Evolutionary conservation across 164 flowering plant species (phyloP).

Genomic region (Echeveria elegans): DNA sequence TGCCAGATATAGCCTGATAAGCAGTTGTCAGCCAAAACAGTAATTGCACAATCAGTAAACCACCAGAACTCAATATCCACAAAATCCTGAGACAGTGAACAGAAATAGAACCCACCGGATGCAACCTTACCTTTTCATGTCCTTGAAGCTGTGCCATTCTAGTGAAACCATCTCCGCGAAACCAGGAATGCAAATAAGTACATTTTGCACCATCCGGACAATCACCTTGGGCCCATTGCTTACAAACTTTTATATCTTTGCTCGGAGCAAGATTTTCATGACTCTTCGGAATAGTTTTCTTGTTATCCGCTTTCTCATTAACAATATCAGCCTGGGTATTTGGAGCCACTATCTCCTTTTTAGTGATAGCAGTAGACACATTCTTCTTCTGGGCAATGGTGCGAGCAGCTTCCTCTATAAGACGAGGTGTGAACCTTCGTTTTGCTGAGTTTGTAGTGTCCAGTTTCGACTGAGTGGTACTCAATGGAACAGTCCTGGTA

Average conservation of each 20-base stretch:
- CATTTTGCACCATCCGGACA: slow-evolving; percentile 31
- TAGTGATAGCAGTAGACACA: neutral
- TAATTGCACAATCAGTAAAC: neutral
- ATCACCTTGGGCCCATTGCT: slow-evolving; percentile 21
- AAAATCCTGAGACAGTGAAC: too few relatives aligned
- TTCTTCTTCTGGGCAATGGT: neutral
- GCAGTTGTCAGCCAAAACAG: neutral
- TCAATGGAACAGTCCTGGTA: neutral
- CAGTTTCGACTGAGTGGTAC: neutral
- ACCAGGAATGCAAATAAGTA: slow-evolving; percentile 32
- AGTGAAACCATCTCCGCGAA: slow-evolving; percentile 20
- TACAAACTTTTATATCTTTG: slow-evolving; percentile 10
- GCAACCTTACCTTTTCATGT: slow-evolving; percentile 26
- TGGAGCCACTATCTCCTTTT: neutral
- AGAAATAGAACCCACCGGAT: neutral
- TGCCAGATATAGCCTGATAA: slow-evolving; percentile 19
- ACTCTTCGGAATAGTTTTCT: neutral
- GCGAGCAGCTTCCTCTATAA: neutral
- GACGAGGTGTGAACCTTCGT: neutral
- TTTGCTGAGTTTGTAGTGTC: neutral
- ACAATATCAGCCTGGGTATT: neutral
- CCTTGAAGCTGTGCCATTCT: slow-evolving; percentile 30
- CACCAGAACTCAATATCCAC: neutral
- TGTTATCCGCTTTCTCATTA: neutral
- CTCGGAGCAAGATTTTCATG: neutral